A percentile compares a stretch with the other conserved stretches of the same genome.
phyloP scores from a whole-genome alignment of 345 rosid species.

The Physaria fendleri region DNA sequence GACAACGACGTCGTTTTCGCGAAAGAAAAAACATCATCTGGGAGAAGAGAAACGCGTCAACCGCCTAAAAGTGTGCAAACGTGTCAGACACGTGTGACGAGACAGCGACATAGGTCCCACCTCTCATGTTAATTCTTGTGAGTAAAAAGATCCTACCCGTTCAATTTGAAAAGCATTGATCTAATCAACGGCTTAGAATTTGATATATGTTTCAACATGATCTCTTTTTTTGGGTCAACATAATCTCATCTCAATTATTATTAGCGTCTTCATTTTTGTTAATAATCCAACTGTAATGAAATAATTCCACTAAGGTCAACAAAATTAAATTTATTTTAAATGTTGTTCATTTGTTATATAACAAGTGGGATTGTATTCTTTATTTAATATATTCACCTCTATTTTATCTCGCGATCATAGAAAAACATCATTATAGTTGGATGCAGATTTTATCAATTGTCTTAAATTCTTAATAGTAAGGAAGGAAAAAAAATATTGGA shows the following conservation, averaged over 20 bases:
- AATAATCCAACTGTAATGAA: not conserved
- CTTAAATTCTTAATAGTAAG: not conserved
- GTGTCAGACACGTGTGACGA: constrained; percentile 25
- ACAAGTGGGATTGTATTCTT: not conserved
- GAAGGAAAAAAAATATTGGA: not conserved
- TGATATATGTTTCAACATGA: too few relatives aligned
- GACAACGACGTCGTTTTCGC: not conserved
- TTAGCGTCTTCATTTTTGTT: not conserved
- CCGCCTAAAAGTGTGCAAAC: constrained; percentile 28
- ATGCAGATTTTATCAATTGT: not conserved
- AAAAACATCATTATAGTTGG: not conserved
- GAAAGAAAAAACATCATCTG: not conserved
- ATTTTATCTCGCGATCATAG: too few relatives aligned
- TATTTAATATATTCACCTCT: not conserved
- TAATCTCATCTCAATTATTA: not conserved
- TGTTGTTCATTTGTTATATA: not conserved
- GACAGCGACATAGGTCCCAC: not conserved
- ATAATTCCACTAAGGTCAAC: not conserved
- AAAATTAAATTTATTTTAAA: not conserved
- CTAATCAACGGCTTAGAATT: too few relatives aligned
- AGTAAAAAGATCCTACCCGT: not conserved
- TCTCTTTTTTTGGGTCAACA: too few relatives aligned
- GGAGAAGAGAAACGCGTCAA: constrained; percentile 23
- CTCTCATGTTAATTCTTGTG: not conserved
- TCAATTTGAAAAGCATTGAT: too few relatives aligned